phyloP scores from a whole-genome alignment of 2,329 filamentous ascomycete genomes.

The Penicillium thymicola region DNA sequence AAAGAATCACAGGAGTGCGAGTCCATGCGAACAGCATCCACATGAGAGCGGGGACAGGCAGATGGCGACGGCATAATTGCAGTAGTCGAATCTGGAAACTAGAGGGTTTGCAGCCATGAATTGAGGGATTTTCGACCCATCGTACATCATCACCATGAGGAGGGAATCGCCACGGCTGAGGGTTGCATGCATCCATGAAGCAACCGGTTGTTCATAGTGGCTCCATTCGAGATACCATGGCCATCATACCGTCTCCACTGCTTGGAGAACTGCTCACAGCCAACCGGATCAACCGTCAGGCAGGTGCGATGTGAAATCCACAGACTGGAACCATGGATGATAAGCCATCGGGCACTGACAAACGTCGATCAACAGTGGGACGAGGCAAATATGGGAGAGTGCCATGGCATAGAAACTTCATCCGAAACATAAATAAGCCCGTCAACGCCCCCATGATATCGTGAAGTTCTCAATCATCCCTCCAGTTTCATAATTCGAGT shows the following conservation, averaged over 20 bases:
- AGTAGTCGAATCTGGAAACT: slow-evolving; percentile 27
- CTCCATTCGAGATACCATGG: slow-evolving; percentile 31
- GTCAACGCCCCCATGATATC: slow-evolving; percentile 25
- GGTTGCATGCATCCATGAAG: slow-evolving; percentile 39
- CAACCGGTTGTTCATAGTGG: slow-evolving; percentile 33
- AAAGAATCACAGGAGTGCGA: slow-evolving; percentile 24
- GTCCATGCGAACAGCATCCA: slow-evolving; percentile 31
- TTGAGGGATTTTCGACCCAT: slow-evolving; percentile 39
- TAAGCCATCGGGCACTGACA: slow-evolving; percentile 33
- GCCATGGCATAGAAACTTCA: slow-evolving; percentile 26
- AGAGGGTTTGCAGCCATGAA: slow-evolving; percentile 21
- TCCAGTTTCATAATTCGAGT: slow-evolving; percentile 30
- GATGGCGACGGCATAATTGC: slow-evolving; percentile 29
- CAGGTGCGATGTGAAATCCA: slow-evolving; percentile 28
- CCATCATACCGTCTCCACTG: slow-evolving; percentile 37
- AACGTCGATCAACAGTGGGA: slow-evolving; percentile 32
- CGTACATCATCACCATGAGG: slow-evolving; percentile 30
- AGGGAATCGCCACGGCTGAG: slow-evolving; percentile 38
- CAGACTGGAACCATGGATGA: slow-evolving; percentile 32
- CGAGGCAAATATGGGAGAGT: slow-evolving; percentile 22
- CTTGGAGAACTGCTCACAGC: slow-evolving; percentile 29
- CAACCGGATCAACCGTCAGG: slow-evolving; percentile 32
- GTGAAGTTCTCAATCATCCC: slow-evolving; percentile 27
- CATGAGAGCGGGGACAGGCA: slow-evolving; percentile 31
- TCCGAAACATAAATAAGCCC: slow-evolving; percentile 43